Base-by-base conservation (phyloP, 306 rosid genomes). In the Dryas drummondii region DNA sequence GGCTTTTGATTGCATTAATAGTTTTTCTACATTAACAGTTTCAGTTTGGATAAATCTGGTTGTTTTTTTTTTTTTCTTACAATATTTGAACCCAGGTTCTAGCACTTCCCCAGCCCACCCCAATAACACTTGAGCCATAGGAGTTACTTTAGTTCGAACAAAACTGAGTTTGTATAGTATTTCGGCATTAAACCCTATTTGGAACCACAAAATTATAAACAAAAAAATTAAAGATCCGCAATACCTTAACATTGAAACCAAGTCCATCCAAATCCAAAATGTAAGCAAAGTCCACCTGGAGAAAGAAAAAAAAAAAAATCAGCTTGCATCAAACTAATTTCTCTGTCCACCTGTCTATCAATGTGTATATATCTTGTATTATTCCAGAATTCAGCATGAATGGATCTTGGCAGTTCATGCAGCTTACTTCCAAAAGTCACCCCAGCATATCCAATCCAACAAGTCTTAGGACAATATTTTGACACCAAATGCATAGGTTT, bases 201-300 rank as follows among this genome's bases (percentile, higher is more conserved):
- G 27, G 40, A 27, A 42, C 32, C 46, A 15, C 8, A 16, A 52
- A 71, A 76, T 54, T 14, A 68, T 42, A n/a, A 41, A 44, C 41
- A 10, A 62, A 60, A 62, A 51, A 16, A 49, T 42, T 41, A 9
- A 68, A 68, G 9, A 61, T 55, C 19, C 32, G 48, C 27, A 62
- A 17, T 87, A 94, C 99, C 97, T 94, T 86, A 58, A 91, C 93
- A 80, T 87, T 83, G 87, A 94, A 88, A 81, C 99, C 99, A 79
- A 94, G 91, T 80, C 90, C 84, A 82, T 94, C 99, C 88, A 92
- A 82, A 84, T 94, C 99, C 84, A 89, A 87, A 50, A 94, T 92
- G 87, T 84, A 55, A 54, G 97, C 97, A 82, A 53, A 87, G 78
- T 94, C 99, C 79, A 94, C 96, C 99, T 94, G 91, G 70, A 81